phyloP scores from a whole-genome alignment of 2,329 filamentous ascomycete genomes.

The Hymenotorrendiella dingleyae region DNA sequence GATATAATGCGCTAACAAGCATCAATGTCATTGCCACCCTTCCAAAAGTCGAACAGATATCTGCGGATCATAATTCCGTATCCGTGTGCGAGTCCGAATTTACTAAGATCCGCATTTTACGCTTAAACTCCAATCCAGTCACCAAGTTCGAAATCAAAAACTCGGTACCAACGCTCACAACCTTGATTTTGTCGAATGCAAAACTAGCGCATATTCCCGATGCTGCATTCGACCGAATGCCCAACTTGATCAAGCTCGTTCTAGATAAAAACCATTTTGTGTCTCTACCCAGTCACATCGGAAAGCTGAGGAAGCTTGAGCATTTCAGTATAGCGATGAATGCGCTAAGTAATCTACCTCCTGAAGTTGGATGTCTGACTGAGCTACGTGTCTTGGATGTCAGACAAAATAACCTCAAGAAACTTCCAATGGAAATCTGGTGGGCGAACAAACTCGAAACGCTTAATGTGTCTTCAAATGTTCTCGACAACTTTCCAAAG shows the following conservation, averaged over 20 bases:
- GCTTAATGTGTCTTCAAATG: slow-evolving; percentile 91
- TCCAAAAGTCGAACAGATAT: slow-evolving; percentile 80
- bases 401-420: slow-evolving; percentile 86
- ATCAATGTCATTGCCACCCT: slow-evolving; percentile 83
- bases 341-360: slow-evolving; percentile 72
- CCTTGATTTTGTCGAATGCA: slow-evolving; percentile 82
- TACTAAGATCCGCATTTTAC: slow-evolving; percentile 72
- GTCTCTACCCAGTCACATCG: slow-evolving; percentile 78
- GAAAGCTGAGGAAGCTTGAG: slow-evolving; percentile 75
- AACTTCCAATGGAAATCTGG: slow-evolving; percentile 91
- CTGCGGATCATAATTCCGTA: slow-evolving; percentile 87
- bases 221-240: slow-evolving; percentile 79
- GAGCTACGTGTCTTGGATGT: slow-evolving; percentile 85
- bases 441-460: slow-evolving; percentile 86
- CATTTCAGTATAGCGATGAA: slow-evolving; percentile 94
- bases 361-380: slow-evolving; percentile 79
- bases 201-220: slow-evolving; percentile 86
- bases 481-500: slow-evolving; percentile 86
- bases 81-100: slow-evolving; percentile 90
- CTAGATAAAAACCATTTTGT: slow-evolving; percentile 96
- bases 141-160: slow-evolving; percentile 83
- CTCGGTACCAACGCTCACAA: slow-evolving; percentile 74
- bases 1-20: slow-evolving; percentile 83
- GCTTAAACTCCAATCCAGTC: slow-evolving; percentile 90
- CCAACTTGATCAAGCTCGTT: slow-evolving; percentile 79